A percentile compares a stretch with the other conserved stretches of the same genome.
Evolutionary conservation across 495 filamentous ascomycete genomes (phyloP).

Genomic region (Penicillium turbatum): DNA sequence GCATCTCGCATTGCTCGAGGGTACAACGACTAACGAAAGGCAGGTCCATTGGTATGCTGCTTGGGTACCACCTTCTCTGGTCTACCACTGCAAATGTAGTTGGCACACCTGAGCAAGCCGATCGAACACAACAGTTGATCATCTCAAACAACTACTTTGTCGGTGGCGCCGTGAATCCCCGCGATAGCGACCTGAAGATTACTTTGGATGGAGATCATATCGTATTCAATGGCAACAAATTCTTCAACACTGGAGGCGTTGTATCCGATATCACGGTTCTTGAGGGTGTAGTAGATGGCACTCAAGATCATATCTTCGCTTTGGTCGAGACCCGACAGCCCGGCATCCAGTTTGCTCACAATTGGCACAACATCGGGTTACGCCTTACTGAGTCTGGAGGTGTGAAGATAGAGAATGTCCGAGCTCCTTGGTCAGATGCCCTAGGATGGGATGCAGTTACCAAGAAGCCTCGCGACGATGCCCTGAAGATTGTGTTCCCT

Average conservation of each 20-base stretch:
- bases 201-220: slow-evolving; percentile 47
- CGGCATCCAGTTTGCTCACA: slow-evolving; percentile 52
- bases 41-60: slow-evolving; percentile 52
- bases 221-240: slow-evolving; percentile 54
- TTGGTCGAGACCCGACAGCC: slow-evolving; percentile 48
- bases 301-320: slow-evolving; percentile 56
- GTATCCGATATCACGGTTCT: slow-evolving; percentile 59
- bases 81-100: slow-evolving; percentile 53
- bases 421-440: slow-evolving; percentile 52
- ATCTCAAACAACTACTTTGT: slow-evolving; percentile 58
- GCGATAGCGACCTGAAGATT: slow-evolving; percentile 54
- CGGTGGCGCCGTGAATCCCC: slow-evolving; percentile 60
- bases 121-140: slow-evolving; percentile 49
- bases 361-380: slow-evolving; percentile 60
- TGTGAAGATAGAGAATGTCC: slow-evolving; percentile 53
- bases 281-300: slow-evolving; percentile 52
- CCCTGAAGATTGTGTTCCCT: slow-evolving; percentile 47
- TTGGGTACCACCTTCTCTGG: slow-evolving; percentile 61
- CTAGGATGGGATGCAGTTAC: slow-evolving; percentile 49
- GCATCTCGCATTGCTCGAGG: background rate
- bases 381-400: slow-evolving; percentile 57
- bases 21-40: background rate
- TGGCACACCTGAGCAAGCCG: slow-evolving; percentile 51
- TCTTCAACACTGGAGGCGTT: slow-evolving; percentile 60
- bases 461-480: slow-evolving; percentile 41